Base-by-base conservation (phyloP, 495 filamentous ascomycete genomes). In the Lichina pygmaea region DNA sequence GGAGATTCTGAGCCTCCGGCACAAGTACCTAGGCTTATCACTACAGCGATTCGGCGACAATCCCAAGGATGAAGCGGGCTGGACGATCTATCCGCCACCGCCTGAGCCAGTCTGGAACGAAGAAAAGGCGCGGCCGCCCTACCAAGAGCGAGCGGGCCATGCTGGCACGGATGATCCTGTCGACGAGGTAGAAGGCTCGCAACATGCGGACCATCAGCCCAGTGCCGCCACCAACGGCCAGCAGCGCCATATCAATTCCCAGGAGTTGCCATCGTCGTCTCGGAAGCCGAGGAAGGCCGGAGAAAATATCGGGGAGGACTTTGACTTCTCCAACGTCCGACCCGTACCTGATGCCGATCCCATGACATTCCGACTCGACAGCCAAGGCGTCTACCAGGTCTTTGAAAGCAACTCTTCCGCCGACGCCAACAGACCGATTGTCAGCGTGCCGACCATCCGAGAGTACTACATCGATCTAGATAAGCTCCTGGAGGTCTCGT, bases 381-480 rank as follows among this genome's bases (percentile, higher is more conserved):
- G 75, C 10, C 76, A 70, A 50, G 80, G 89, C 42, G 78, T 95
- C 30, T 97, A 83, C 55, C 86, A 95, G 53, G 78, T 97, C 0
- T 95, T 78, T 55, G 75, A 84, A 52, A 73, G 68, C 33, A 60
- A 70, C 4, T 58, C 67, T 50, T 68, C 75, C 6, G 67, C 67
- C n/a, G 63, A 74, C 46, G 59, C 65, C 8, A 64, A 72, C 40
- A 62, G 66, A 8, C 85, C 86, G 0, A 68, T 81, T 10, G 72
- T 93, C 37, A 65, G 70, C 24, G 77, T 95, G 9, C 89, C 89
- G 3, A 86, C 82, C 3, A 67, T 95, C 51, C 75, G 80, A 53
- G 86, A 95, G 51, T 97, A 79, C 54, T 97, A 94, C 56, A 75
- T 92, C 62, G 89, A 94, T 57, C 64, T 95, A n/a, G 86, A 97